Base-by-base conservation (phyloP, 768 basidiomycete species). In the Suillus occidentalis region DNA sequence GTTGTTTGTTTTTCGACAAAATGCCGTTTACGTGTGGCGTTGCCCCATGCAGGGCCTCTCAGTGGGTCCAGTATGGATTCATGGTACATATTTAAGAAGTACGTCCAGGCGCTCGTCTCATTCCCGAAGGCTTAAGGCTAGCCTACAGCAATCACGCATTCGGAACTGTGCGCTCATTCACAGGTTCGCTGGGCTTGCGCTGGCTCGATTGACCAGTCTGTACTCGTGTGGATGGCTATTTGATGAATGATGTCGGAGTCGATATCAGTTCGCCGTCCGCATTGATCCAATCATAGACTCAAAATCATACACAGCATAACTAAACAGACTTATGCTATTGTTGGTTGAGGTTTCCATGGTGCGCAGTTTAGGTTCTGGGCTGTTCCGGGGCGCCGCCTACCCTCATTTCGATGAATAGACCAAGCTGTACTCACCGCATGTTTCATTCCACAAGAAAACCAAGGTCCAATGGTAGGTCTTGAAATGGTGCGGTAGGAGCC, bases 381-480 rank as follows among this genome's bases (percentile, higher is more conserved):
- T 28, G 16, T 28, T 9, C 28, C 25, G 7, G 50, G 50, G 28
- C 50, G 18, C 10, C 53, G 20, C 34, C 31, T 34, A 20, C 18
- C 34, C 53, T 20, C 31, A 67, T 72, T 62, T 79, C 77, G 61
- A 74, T 79, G 37, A 74, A 83, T 52, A 28, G 13, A 25, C 9
- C 6, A 77, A 73, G 22, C 75, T 39, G 22, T 80, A 55, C 16
- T 34, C 43, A 83, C 50, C 79, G 70, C 31, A 82, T 66, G 63
- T 82, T 83, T 12, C 63, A 36, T 65, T 64, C n/a, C 31, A 83
- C 71, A 20, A 76, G 68, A 9, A 61, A 56, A 63, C 81, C 77
- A 14, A 79, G 16, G 18, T n/a, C 34, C 31, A 55, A 55, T 36
- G 53, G 72, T 70, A 1, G 69, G 66, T 76, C 79, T 72, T 77